These are phyloP conservation scores for Ziziphus jujuba DNA, from an alignment of 306 rosid genomes.

Conservation along the genomic window DNA sequence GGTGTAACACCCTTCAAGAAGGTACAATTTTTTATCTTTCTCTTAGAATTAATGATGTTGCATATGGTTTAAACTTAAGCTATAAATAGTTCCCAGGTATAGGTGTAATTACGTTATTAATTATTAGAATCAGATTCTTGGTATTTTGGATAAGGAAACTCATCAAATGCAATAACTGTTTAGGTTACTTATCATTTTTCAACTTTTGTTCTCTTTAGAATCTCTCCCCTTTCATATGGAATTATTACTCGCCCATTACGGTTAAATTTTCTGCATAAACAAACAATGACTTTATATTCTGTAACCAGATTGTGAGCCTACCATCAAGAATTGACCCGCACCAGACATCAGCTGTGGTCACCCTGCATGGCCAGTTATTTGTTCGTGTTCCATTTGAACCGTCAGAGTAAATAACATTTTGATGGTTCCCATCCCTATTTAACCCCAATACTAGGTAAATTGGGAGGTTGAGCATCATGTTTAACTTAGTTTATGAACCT, in stretches of 20 bases:
- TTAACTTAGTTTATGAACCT: not conserved
- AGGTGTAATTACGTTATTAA: too few relatives aligned
- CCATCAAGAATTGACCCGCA: conserved; percentile 96
- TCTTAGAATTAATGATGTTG: too few relatives aligned
- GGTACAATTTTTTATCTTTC: conserved; percentile 32
- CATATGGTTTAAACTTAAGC: too few relatives aligned
- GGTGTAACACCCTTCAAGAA: conserved; percentile 97
- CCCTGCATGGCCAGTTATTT: conserved; percentile 94
- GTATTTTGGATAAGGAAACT: too few relatives aligned
- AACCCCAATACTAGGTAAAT: not conserved
- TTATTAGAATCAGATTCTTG: too few relatives aligned
- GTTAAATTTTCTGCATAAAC: not conserved
- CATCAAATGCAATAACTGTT: too few relatives aligned
- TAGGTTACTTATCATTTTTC: too few relatives aligned
- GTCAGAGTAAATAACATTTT: conserved; percentile 42
- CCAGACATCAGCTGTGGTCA: conserved; percentile 95
- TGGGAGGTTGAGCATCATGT: not conserved
- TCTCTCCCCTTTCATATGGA: not conserved
- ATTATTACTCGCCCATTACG: not conserved
- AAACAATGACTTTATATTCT: not conserved
- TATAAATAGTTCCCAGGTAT: too few relatives aligned
- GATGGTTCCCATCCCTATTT: conserved; percentile 9
- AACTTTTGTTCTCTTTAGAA: too few relatives aligned
- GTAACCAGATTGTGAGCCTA: conserved; percentile 70
- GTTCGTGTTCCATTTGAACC: conserved; percentile 93